Conservation (phyloP, 73 alveolate species). For the Paramecium pentaurelia region DNA sequence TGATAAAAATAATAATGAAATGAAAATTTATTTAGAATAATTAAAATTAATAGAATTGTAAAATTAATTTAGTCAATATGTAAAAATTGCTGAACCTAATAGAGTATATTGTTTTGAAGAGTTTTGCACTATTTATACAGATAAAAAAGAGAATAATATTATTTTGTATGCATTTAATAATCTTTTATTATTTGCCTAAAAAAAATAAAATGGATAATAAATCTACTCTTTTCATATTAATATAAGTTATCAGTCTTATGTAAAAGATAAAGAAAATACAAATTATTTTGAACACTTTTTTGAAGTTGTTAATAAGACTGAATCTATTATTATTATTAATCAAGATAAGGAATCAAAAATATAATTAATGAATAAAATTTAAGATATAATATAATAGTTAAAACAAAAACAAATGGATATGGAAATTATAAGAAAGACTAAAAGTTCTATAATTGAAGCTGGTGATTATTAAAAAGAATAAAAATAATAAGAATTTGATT, state of each 20-base stretch:
- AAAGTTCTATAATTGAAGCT: neutral
- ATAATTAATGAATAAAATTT: neutral
- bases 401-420: neutral
- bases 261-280: conserved; percentile 25
- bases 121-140: neutral
- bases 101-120: conserved; percentile 9
- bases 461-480: neutral
- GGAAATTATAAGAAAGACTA: neutral
- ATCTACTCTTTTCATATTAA: neutral
- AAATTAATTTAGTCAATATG: neutral
- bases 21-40: neutral
- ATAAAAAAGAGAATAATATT: neutral
- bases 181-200: neutral
- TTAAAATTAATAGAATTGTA: neutral
- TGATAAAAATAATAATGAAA: neutral
- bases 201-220: neutral
- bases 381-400: neutral
- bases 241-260: neutral
- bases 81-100: neutral
- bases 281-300: neutral
- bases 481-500: neutral
- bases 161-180: conserved; percentile 37
- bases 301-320: neutral
- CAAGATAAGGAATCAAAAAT: neutral
- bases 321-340: neutral